Conservation (phyloP, 1,284 basidiomycete genomes). For the Microbotryomycetes sp. region DNA sequence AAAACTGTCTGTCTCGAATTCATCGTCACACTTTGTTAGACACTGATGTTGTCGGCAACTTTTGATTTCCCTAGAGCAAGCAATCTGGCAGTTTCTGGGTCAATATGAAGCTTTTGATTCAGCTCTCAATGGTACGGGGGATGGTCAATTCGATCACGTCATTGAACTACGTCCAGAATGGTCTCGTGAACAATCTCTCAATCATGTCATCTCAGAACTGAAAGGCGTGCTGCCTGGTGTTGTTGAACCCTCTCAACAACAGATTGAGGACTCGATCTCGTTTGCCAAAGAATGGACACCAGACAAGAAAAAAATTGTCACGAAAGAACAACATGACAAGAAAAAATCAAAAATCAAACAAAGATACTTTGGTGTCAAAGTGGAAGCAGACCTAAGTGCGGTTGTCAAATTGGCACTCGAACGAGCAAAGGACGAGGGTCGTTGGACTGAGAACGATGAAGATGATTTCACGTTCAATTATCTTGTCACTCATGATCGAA, state of each 20-base stretch:
- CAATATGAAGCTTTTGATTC: conserved; percentile 57
- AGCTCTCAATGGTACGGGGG: conserved; percentile 44
- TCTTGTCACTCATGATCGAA: conserved; percentile 42
- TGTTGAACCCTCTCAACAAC: conserved; percentile 52
- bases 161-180: conserved; percentile 62
- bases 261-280: conserved; percentile 57
- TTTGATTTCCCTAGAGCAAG: conserved; percentile 56
- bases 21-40: no score
- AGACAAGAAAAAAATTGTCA: conserved; percentile 37
- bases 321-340: conserved; percentile 30
- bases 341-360: conserved; percentile 3
- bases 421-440: conserved; percentile 47
- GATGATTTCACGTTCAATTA: not conserved
- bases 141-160: conserved; percentile 54
- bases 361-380: conserved; percentile 70
- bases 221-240: conserved; percentile 41
- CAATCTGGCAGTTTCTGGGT: conserved; percentile 73
- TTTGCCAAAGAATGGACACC: conserved; percentile 51
- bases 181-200: conserved; percentile 53
- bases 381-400: conserved; percentile 59
- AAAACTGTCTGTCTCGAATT: no score
- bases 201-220: conserved; percentile 49
- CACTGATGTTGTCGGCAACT: not conserved
- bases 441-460: no score
- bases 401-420: conserved; percentile 48